Base-by-base conservation (phyloP, 2,329 filamentous ascomycete genomes). In the Monilinia vaccinii-corymbosi region DNA sequence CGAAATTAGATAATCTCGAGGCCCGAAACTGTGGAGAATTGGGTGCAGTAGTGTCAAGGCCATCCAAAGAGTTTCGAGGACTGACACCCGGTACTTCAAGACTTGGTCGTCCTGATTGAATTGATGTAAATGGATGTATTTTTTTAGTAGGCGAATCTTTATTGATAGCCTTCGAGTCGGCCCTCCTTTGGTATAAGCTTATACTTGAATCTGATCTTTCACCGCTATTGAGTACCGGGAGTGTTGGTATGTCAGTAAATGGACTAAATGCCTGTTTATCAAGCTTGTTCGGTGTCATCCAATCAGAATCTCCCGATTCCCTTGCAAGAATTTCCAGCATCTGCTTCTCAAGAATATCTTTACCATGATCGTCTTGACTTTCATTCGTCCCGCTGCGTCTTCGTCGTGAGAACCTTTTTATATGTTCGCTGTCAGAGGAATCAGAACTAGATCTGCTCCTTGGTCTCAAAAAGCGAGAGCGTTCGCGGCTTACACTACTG, bases 281-380 rank as follows among this genome's bases (percentile, higher is more conserved):
- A 56, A 60, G 10, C 55, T 67, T 60, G 21, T 60, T 60, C 16
- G 60, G 55, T 40, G 57, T 60, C 42, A 18, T 40, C 49, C 49
- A 60, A 55, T 60, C 48, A 10, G 38, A 53, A 23, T 66, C 76
- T 14, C 73, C 71, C 7, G 76, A 77, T 68, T 85, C 82, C 62
- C 77, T 77, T 7, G 79, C 79, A 62, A 85, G 76, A 74, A 84
- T 80, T 60, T 84, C 81, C 61, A 79, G 73, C 81, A 85, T 85
- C 67, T 85, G 82, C 68, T 81, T 83, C 63, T 83, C 80, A 14
- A 85, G 71, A 14, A 85, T 73, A 60, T 83, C 79, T 62, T 78
- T 79, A 28, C 75, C 76, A 48, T 73, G 76, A 64, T 77, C 78
- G 45, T 77, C 79, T 50, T 76, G 58, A 78, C 66, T 68, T 42